Conservation (phyloP, 495 filamentous ascomycete genomes). For the Podospora australis region DNA sequence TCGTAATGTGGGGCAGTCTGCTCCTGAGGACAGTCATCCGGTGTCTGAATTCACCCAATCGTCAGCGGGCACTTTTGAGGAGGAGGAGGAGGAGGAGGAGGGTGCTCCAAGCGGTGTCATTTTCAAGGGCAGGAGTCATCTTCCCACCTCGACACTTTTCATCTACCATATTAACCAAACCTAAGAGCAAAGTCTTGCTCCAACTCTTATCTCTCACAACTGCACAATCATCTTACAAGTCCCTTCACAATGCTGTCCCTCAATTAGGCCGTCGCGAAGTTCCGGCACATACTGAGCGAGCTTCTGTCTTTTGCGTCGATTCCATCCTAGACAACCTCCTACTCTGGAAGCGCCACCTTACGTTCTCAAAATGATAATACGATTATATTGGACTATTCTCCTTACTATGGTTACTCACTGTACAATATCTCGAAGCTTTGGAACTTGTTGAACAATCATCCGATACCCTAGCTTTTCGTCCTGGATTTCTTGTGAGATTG, state of each 20-base stretch:
- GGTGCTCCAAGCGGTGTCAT: no score
- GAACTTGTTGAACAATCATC: not conserved
- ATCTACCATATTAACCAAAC: no score
- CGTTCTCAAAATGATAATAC: constrained; percentile 53
- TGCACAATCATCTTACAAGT: no score
- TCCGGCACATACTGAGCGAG: no score
- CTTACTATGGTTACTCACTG: constrained; percentile 19
- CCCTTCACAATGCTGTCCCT: constrained; percentile 10
- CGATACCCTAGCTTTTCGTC: constrained; percentile 1
- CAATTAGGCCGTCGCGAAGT: constrained; percentile 11
- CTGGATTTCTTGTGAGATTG: no score
- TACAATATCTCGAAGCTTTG: constrained; percentile 16
- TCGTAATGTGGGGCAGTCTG: no score
- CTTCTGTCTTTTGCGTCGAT: not conserved
- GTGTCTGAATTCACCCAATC: no score
- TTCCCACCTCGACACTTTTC: not conserved
- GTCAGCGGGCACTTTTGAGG: no score
- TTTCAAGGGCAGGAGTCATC: not conserved
- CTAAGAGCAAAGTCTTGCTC: no score
- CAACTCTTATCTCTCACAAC: no score
- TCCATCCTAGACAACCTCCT: not conserved
- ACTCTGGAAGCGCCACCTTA: not conserved
- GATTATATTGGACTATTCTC: constrained; percentile 38
- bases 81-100: no score
- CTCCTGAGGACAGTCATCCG: no score